Evolutionary conservation across 1,284 basidiomycete species (phyloP).

Genomic region (Ustilago curta): DNA sequence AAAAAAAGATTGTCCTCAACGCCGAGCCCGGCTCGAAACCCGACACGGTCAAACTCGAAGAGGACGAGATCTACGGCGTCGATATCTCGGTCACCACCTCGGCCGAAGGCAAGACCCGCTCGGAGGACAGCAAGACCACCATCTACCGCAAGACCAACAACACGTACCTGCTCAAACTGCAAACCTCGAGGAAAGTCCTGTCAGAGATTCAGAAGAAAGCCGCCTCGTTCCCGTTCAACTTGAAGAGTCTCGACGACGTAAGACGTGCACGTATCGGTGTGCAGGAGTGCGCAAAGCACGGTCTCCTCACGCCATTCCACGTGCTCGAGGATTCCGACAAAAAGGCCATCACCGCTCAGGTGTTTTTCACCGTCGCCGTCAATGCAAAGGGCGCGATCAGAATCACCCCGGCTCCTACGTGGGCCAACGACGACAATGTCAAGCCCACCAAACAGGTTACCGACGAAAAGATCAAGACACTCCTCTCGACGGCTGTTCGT

Average conservation of each 20-base stretch:
- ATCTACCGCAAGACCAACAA: constrained; percentile 88
- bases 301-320: constrained; percentile 88
- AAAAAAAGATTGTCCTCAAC: constrained; percentile 64
- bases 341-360: constrained; percentile 75
- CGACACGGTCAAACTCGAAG: constrained; percentile 72
- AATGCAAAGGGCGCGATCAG: constrained; percentile 79
- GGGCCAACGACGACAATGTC: constrained; percentile 92
- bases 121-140: constrained; percentile 88
- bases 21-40: constrained; percentile 59
- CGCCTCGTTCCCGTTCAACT: constrained; percentile 96
- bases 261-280: constrained; percentile 93
- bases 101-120: constrained; percentile 74
- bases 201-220: constrained; percentile 98
- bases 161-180: constrained; percentile 97
- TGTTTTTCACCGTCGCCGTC: constrained; percentile 94
- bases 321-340: constrained; percentile 71
- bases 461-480: constrained; percentile 73
- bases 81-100: constrained; percentile 80
- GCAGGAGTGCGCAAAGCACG: constrained; percentile 93
- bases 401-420: constrained; percentile 85
- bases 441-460: constrained; percentile 76
- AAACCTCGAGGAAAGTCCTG: constrained; percentile 92
- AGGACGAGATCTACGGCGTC: constrained; percentile 95
- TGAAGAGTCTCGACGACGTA: constrained; percentile 93
- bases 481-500: constrained; percentile 82